Evolutionary conservation across 768 basidiomycete genomes (phyloP).

Genomic region (Boletus huronensis): DNA sequence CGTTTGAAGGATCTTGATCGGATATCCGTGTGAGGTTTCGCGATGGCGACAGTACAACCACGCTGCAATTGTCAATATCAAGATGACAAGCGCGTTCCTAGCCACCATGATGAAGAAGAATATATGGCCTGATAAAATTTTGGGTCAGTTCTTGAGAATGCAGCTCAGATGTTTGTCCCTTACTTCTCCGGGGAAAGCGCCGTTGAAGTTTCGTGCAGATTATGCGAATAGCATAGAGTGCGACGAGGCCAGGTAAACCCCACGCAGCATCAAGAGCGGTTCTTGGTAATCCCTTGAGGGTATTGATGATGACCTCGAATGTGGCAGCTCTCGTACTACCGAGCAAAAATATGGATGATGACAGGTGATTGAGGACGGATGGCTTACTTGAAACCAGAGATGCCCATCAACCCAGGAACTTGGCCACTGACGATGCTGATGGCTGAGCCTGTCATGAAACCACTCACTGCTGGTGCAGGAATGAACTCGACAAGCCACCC

Average conservation of each 20-base stretch:
- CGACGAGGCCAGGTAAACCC: conserved; percentile 72
- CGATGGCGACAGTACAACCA: conserved; percentile 79
- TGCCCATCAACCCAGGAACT: conserved; percentile 86
- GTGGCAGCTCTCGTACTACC: conserved; percentile 79
- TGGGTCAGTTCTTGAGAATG: neutral
- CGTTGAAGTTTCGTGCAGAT: conserved; percentile 47
- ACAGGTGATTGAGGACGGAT: neutral
- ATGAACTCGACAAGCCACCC: conserved; percentile 98
- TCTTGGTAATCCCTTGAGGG: conserved; percentile 73
- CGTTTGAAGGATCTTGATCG: conserved; percentile 76
- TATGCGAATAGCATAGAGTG: conserved; percentile 67
- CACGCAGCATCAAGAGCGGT: conserved; percentile 84
- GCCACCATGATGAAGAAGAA: conserved; percentile 79
- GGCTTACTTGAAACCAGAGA: conserved; percentile 75
- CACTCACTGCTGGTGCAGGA: conserved; percentile 77
- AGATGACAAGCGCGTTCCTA: conserved; percentile 83
- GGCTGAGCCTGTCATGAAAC: conserved; percentile 98
- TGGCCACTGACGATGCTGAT: conserved; percentile 88
- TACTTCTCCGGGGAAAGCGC: conserved; percentile 62
- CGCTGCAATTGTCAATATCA: conserved; percentile 82
- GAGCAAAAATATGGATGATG: neutral
- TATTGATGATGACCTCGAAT: conserved; percentile 89
- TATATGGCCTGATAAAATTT: conserved; percentile 44
- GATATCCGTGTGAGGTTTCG: conserved; percentile 57
- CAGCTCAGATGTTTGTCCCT: conserved; percentile 15